phyloP scores from a whole-genome alignment of 2,329 filamentous ascomycete genomes.

The Stachybotrys elegans region DNA sequence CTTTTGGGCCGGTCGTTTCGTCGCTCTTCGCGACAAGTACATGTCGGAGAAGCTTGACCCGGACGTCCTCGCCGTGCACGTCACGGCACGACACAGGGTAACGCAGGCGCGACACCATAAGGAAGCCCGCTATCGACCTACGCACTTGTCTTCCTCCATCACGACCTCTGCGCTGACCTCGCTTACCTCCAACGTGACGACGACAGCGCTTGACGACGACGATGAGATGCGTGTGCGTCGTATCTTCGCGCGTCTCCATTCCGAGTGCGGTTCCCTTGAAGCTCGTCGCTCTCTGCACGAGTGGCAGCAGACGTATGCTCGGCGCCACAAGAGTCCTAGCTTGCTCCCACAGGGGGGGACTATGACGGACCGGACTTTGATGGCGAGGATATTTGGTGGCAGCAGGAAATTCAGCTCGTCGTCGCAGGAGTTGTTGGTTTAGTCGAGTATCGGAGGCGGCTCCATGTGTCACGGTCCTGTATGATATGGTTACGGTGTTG shows the following conservation, averaged over 20 bases:
- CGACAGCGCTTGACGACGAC: constrained; percentile 16
- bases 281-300: constrained; percentile 40
- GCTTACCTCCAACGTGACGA: constrained; percentile 14
- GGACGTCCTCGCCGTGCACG: constrained; percentile 3
- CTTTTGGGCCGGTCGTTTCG: constrained; percentile 61
- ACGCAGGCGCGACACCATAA: constrained; percentile 6
- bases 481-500: too few relatives aligned
- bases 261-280: constrained; percentile 40
- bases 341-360: constrained; percentile 34
- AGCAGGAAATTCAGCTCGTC: too few relatives aligned
- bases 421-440: too few relatives aligned
- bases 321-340: constrained; percentile 26
- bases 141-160: constrained; percentile 24
- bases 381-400: constrained; percentile 22
- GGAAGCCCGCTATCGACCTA: constrained; percentile 15
- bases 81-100: background rate
- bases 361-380: constrained; percentile 22
- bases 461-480: too few relatives aligned
- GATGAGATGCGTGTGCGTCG: constrained; percentile 38
- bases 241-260: constrained; percentile 41
- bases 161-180: constrained; percentile 26
- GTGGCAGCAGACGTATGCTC: constrained; percentile 47
- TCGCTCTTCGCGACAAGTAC: constrained; percentile 47
- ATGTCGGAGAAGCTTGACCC: constrained; percentile 20
- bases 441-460: too few relatives aligned